phyloP scores from a whole-genome alignment of 176 grass and related monocot species.

The Zizania latifolia region DNA sequence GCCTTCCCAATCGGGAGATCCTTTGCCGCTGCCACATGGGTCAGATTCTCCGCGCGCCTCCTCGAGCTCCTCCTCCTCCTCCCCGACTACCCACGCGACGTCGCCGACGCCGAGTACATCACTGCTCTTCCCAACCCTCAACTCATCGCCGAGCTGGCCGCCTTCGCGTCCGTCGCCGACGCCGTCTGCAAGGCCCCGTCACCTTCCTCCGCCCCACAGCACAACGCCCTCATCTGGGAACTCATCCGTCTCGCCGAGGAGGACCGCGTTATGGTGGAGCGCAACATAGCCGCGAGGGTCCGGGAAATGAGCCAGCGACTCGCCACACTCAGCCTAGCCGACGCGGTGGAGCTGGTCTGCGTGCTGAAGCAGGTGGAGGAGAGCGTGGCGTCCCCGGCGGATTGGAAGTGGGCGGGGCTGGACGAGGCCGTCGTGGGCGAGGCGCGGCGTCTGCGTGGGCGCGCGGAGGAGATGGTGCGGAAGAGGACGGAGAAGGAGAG shows the following conservation, averaged over 20 bases:
- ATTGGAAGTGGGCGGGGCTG: slow-evolving; percentile 61
- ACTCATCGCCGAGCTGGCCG: slow-evolving; percentile 44
- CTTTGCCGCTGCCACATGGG: slow-evolving; percentile 60
- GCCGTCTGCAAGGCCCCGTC: slow-evolving; percentile 45
- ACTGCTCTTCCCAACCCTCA: slow-evolving; percentile 38
- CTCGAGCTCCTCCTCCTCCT: slow-evolving; percentile 73
- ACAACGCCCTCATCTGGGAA: slow-evolving; percentile 47
- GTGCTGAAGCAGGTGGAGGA: slow-evolving; percentile 53
- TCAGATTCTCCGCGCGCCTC: slow-evolving; percentile 67
- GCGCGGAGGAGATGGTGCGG: slow-evolving; percentile 40
- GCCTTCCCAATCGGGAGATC: slow-evolving; percentile 56
- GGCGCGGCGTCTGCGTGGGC: slow-evolving; percentile 30
- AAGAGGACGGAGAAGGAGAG: slow-evolving; percentile 42
- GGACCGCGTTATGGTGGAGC: slow-evolving; percentile 44
- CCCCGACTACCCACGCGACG: slow-evolving; percentile 17
- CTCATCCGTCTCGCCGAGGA: slow-evolving; percentile 52
- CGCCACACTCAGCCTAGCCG: slow-evolving; percentile 54
- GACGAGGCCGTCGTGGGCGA: slow-evolving; percentile 44
- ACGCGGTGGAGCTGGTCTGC: slow-evolving; percentile 63
- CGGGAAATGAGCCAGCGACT: slow-evolving; percentile 53
- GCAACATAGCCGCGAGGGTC: slow-evolving; percentile 44
- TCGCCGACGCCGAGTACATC: slow-evolving; percentile 39
- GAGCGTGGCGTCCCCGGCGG: slow-evolving; percentile 11
- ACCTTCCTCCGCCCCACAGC: slow-evolving; percentile 9
- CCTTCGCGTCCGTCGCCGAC: slow-evolving; percentile 39